A percentile compares a stretch with the other conserved stretches of the same genome.
Evolutionary conservation across 2,329 filamentous ascomycete genomes (phyloP).

Genomic region (Botrytis elliptica): DNA sequence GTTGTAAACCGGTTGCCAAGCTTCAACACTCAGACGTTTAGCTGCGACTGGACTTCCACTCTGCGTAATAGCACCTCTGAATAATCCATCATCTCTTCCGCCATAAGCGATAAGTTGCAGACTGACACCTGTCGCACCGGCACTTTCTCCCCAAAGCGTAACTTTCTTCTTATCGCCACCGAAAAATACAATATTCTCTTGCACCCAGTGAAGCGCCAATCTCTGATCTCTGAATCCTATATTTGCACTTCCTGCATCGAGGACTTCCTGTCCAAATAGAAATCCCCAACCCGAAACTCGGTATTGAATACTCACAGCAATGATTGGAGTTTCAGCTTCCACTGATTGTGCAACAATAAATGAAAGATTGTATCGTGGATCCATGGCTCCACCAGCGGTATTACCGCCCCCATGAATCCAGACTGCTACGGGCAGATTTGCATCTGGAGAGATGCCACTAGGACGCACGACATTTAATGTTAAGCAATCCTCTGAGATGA

Average conservation of each 20-base stretch:
- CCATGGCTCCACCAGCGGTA: conserved; percentile 42
- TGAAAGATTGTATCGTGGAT: conserved; percentile 56
- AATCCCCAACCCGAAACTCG: conserved; percentile 35
- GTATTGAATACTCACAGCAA: conserved; percentile 48
- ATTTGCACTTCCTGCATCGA: conserved; percentile 46
- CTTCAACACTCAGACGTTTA: background rate
- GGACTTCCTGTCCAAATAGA: conserved; percentile 40
- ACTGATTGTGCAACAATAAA: conserved; percentile 51
- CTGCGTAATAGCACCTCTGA: conserved; percentile 52
- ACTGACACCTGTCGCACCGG: conserved; percentile 46
- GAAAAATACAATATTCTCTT: conserved; percentile 46
- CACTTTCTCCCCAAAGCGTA: conserved; percentile 40
- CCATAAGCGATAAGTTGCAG: conserved; percentile 48
- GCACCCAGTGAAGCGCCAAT: conserved; percentile 44
- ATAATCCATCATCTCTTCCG: conserved; percentile 52
- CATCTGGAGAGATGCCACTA: conserved; percentile 38
- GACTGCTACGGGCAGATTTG: conserved; percentile 49
- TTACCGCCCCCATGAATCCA: conserved; percentile 50
- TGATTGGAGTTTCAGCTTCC: conserved; percentile 45
- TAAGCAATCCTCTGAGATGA: conserved; percentile 22
- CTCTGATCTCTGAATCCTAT: conserved; percentile 46
- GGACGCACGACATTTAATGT: conserved; percentile 40
- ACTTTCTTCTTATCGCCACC: conserved; percentile 44
- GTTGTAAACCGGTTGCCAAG: conserved; percentile 19
- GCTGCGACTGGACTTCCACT: conserved; percentile 42